Evolutionary conservation across 371 early-diverging fungal species (phyloP).

Genomic region (Blastocladiella emersonii): DNA sequence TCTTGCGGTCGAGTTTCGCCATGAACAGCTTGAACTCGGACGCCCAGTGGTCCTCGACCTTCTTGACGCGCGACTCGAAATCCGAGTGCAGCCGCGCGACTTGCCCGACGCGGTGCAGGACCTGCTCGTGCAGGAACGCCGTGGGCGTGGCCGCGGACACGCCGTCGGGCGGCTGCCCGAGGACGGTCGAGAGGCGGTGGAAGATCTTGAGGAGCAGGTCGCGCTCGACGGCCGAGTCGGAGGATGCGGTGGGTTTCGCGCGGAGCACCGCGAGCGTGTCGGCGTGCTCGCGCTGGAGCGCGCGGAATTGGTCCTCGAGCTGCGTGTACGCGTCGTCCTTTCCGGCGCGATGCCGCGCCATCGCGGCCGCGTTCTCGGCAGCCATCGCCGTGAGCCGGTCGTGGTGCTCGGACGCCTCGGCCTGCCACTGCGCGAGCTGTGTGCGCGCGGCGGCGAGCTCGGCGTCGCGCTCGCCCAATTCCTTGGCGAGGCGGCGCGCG

Average conservation of each 20-base stretch:
- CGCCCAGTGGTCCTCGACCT: background rate
- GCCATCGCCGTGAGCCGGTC: background rate
- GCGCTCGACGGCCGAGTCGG: no score
- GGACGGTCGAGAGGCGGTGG: no score
- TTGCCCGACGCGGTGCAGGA: background rate
- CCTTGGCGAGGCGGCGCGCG: no score
- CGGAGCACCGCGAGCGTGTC: no score
- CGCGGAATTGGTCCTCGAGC: no score
- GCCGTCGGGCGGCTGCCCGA: no score
- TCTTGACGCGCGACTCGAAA: background rate
- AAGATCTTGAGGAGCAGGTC: no score
- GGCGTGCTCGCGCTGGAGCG: no score
- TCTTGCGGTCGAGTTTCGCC: slow-evolving; percentile 1
- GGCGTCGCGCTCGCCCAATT: background rate
- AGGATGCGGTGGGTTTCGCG: no score
- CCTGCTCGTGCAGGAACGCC: background rate
- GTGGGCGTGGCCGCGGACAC: background rate
- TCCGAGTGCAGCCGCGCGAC: background rate
- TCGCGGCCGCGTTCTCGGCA: background rate
- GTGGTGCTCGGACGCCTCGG: background rate
- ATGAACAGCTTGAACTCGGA: slow-evolving; percentile 4
- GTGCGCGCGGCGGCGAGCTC: background rate
- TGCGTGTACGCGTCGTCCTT: no score
- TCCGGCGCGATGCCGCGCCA: no score
- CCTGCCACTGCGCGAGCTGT: background rate